Percentiles rank a stretch among this genome's conserved stretches.
Conservation (phyloP, 73 alveolate genomes). For the Blepharisma japonicum region DNA sequence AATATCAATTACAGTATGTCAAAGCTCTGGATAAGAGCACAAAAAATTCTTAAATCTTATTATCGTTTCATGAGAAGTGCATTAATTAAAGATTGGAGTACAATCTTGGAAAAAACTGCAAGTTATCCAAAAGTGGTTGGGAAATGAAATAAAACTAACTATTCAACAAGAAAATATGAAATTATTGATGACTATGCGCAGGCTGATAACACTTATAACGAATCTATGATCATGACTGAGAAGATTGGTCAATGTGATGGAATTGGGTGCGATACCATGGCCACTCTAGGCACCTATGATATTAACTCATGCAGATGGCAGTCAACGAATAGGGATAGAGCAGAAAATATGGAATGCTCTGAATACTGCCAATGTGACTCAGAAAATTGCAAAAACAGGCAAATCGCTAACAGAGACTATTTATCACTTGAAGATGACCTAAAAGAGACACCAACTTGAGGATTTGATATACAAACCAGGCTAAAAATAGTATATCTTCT, state of each 20-base stretch:
- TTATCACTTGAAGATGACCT: conserved; percentile 70
- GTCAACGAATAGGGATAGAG: conserved; percentile 57
- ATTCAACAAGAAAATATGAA: no score
- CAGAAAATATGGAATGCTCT: conserved; percentile 76
- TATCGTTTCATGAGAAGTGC: no score
- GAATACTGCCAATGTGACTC: conserved; percentile 72
- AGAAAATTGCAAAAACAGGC: conserved; percentile 70
- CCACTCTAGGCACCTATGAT: conserved; percentile 65
- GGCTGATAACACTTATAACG: not conserved
- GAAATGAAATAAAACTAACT: no score
- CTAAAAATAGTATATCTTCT: conserved; percentile 77
- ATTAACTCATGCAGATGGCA: conserved; percentile 68
- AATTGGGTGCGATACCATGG: not conserved
- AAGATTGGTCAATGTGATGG: conserved; percentile 25
- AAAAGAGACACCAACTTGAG: conserved; percentile 93
- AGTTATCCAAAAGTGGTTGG: no score
- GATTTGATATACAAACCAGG: conserved; percentile 89
- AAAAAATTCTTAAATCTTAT: no score
- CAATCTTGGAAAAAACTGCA: no score
- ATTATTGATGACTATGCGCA: no score
- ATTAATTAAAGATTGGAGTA: no score
- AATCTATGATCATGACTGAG: not conserved
- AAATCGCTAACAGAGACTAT: conserved; percentile 64
- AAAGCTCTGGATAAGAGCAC: no score
- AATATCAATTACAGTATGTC: no score